Evolutionary conservation across 192 early-diverging fungal species (phyloP).

Genomic region (Rhizoclosmatium globosum): DNA sequence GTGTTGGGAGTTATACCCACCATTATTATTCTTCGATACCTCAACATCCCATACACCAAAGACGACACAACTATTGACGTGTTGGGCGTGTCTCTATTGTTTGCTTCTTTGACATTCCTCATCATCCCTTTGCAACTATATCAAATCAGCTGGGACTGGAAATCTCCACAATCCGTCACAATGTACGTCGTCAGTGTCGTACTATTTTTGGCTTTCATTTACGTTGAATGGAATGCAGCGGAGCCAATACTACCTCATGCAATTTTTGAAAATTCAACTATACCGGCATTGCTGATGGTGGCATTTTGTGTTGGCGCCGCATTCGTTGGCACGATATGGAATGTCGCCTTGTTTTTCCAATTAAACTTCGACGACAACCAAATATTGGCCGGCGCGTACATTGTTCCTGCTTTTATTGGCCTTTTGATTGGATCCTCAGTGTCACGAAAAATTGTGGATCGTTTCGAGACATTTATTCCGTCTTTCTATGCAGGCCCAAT

Average conservation of each 20-base stretch:
- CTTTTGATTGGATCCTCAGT: neutral
- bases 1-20: conserved; percentile 77
- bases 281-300: conserved; percentile 38
- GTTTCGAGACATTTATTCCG: neutral
- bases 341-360: conserved; percentile 11
- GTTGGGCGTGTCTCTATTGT: conserved; percentile 57
- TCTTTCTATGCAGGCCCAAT: neutral
- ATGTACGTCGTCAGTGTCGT: conserved; percentile 63
- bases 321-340: conserved; percentile 39
- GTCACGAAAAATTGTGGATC: neutral
- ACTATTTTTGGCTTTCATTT: neutral
- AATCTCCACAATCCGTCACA: conserved; percentile 65
- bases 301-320: conserved; percentile 53
- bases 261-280: conserved; percentile 64
- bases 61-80: conserved; percentile 79
- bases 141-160: conserved; percentile 71
- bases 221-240: neutral
- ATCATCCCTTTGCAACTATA: conserved; percentile 76
- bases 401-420: conserved; percentile 1
- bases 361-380: neutral
- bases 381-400: neutral
- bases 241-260: conserved; percentile 77
- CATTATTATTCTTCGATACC: conserved; percentile 57
- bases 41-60: conserved; percentile 62
- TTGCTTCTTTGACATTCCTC: conserved; percentile 62